Conservation (phyloP, 257 asterid genomes). For the Scutellaria baicalensis region DNA sequence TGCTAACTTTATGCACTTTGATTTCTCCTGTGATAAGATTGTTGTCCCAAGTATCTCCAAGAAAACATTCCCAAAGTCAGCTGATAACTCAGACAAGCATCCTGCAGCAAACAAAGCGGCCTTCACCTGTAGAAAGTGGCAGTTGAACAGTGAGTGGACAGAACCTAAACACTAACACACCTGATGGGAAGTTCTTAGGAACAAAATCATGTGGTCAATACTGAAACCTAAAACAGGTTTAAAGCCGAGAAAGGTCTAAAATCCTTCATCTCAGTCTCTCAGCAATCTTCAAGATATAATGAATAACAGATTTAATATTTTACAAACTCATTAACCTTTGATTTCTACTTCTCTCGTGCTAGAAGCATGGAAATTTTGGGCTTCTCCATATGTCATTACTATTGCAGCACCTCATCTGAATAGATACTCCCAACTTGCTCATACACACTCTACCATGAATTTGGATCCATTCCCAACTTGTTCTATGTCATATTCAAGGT, state of each 20-base stretch:
- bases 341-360: not conserved
- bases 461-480: not conserved
- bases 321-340: not conserved
- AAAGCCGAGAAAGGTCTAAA: not conserved
- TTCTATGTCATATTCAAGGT: not conserved
- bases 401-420: not conserved
- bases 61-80: slow-evolving; percentile 67
- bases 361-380: not conserved
- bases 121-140: slow-evolving; percentile 47
- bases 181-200: not conserved
- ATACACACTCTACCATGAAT: not conserved
- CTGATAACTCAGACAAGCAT: slow-evolving; percentile 60
- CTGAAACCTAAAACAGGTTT: not conserved
- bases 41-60: slow-evolving; percentile 57
- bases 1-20: slow-evolving; percentile 52
- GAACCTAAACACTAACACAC: not conserved
- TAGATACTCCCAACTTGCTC: not conserved
- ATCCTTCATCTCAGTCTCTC: not conserved
- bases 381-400: not conserved
- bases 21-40: slow-evolving; percentile 36
- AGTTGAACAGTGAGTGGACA: not conserved
- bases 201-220: not conserved
- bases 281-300: not conserved
- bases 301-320: not conserved
- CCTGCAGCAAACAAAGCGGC: slow-evolving; percentile 82